A percentile compares a stretch with the other conserved stretches of the same genome.
Evolutionary conservation across 1,284 basidiomycete species (phyloP).

Genomic region (Ceratobasidium sp.): DNA sequence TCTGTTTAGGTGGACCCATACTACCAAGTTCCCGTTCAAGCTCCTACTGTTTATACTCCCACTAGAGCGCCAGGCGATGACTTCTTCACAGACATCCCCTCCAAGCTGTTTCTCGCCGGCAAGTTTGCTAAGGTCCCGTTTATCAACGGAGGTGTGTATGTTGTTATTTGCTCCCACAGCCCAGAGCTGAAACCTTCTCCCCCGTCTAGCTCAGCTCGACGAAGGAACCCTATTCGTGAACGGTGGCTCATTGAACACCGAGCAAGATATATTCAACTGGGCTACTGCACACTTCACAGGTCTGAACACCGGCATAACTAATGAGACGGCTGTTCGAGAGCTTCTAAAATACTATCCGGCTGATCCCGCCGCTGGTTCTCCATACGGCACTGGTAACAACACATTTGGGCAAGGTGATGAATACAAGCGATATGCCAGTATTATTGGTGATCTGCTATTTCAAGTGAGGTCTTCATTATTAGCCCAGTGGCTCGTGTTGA

Average conservation of each 20-base stretch:
- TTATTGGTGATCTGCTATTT: slow-evolving; percentile 38
- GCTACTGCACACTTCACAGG: slow-evolving; percentile 5
- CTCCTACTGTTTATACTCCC: slow-evolving; percentile 16
- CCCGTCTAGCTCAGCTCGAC: slow-evolving; percentile 41
- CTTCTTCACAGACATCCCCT: slow-evolving; percentile 55
- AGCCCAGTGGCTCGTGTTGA: too few relatives aligned
- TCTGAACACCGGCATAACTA: neutral
- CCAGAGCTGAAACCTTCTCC: neutral
- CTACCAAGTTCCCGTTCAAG: slow-evolving; percentile 6
- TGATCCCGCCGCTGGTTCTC: slow-evolving; percentile 36
- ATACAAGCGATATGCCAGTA: slow-evolving; percentile 33
- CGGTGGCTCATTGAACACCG: slow-evolving; percentile 28
- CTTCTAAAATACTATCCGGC: slow-evolving; percentile 41
- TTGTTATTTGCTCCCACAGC: too few relatives aligned
- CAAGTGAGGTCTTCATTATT: neutral
- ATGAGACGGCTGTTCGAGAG: slow-evolving; percentile 21
- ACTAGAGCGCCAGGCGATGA: slow-evolving; percentile 55
- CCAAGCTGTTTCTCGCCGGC: slow-evolving; percentile 54
- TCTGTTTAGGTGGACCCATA: slow-evolving; percentile 41
- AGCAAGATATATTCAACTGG: slow-evolving; percentile 28
- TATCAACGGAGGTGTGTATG: slow-evolving; percentile 54
- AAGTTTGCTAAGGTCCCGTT: slow-evolving; percentile 56
- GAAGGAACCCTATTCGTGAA: slow-evolving; percentile 50
- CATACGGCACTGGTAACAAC: slow-evolving; percentile 37
- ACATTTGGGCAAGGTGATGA: slow-evolving; percentile 26